phyloP scores from a whole-genome alignment of 176 grass and related monocot species.

The maize (Zea mays) region Zm-B73-REFERENCE-NAM-5.0 NC_050101.1:138252001-138252500 shows the following conservation, averaged over 20 bases:
- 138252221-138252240: constrained; percentile 2
- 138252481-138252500: too few relatives aligned
- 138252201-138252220: constrained; percentile 34
- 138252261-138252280: background rate
- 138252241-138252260: background rate
- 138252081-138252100: background rate
- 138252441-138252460: background rate
- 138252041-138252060: too few relatives aligned
- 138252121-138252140: constrained; percentile 32
- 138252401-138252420: background rate
- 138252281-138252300: background rate
- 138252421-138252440: background rate
- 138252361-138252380: background rate
- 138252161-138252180: too few relatives aligned
- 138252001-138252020: constrained; percentile 27
- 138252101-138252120: too few relatives aligned
- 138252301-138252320: constrained; percentile 46
- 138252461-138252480: too few relatives aligned
- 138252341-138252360: background rate
- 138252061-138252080: background rate
- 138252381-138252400: background rate
- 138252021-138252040: constrained; percentile 7
- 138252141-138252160: constrained; percentile 45
- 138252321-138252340: constrained; percentile 9
- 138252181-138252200: constrained; percentile 7